Evolutionary conservation across 2,329 filamentous ascomycete genomes (phyloP).

Genomic region (Ceratocystis diversiconidia): DNA sequence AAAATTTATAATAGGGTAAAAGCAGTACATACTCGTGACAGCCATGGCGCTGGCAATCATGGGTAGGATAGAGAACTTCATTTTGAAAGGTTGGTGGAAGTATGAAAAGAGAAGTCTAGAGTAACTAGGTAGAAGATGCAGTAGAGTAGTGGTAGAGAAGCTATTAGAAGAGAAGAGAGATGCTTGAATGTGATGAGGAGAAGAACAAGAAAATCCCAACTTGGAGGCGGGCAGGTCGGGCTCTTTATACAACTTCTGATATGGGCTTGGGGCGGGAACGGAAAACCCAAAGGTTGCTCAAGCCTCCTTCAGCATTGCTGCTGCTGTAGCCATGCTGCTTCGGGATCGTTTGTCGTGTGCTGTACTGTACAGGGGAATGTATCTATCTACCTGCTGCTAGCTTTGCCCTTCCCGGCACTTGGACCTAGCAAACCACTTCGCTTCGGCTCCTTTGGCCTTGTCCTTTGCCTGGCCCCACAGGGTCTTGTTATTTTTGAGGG

Average conservation of each 20-base stretch:
- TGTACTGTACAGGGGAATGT: neutral
- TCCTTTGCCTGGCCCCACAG: neutral
- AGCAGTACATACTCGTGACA: constrained; percentile 24
- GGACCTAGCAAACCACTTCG: neutral
- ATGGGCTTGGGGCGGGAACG: neutral
- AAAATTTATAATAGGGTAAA: neutral
- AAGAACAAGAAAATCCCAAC: neutral
- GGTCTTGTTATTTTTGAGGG: neutral
- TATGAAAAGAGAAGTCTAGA: neutral
- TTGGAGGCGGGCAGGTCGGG: neutral
- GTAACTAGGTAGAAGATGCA: neutral
- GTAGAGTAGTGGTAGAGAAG: neutral
- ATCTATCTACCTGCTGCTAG: neutral
- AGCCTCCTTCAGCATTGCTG: neutral
- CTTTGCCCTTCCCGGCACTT: neutral
- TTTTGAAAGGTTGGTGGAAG: constrained; percentile 23
- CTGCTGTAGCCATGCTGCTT: too few species aligned
- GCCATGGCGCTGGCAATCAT: constrained; percentile 29
- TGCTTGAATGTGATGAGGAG: neutral
- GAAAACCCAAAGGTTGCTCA: neutral
- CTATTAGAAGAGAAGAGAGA: neutral
- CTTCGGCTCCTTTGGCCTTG: too few species aligned
- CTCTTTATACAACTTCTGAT: neutral
- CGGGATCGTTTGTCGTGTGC: neutral
- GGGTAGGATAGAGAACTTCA: constrained; percentile 32